Base-by-base conservation (phyloP, 2,329 filamentous ascomycete genomes). In the Colletotrichum theobromicola region DNA sequence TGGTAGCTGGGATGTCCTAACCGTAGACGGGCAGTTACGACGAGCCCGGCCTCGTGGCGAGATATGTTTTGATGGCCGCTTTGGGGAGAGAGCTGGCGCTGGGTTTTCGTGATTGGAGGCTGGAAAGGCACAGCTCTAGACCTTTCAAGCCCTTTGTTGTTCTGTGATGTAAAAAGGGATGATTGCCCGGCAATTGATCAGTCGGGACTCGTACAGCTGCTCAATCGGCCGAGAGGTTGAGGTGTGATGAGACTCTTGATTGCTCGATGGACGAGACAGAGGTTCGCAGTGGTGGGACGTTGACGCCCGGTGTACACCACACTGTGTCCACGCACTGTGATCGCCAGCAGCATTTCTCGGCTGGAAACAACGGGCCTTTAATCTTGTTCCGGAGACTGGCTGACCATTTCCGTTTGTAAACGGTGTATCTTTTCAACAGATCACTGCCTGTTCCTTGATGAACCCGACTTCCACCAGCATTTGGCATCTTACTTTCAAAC, bases 301-400 rank as follows among this genome's bases (percentile, higher is more conserved):
- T 26, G 66, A n/a, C 37, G 66, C 35, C 35, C 50, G 26, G 21
- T 18, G 30, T 37, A 16, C n/a, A 26, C 15, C 34, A 32, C 58
- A 70, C 71, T 73, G 71, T 73, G 15, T 35, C 4, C 1, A 8
- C 58, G 24, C 66, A 73, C 71, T 70, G 71, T 70, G 50, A 26
- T 73, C 9, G n/a, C 58, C 32, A 26, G n/a, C 12, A 21, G n/a
- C 24, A 21, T 61, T 37, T 32, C 24, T 26, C 18, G 21, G 10
- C 12, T 50, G 24, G 26, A 9, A 21, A 32, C 61, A 28, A 46
- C 24, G 15, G 28, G 10, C 34, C 34, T 21, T 50, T 46, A 24
- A 37, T 37, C 21, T 37, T 35, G 21, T 62, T 24, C 21, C 13
- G 34, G 34, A n/a, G 21, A 26, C n/a, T 26, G 34, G 13, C 21